These are phyloP conservation scores for Colletotrichum australisinense DNA, from an alignment of 2,329 filamentous ascomycete genomes.

Conservation along the genomic window DNA sequence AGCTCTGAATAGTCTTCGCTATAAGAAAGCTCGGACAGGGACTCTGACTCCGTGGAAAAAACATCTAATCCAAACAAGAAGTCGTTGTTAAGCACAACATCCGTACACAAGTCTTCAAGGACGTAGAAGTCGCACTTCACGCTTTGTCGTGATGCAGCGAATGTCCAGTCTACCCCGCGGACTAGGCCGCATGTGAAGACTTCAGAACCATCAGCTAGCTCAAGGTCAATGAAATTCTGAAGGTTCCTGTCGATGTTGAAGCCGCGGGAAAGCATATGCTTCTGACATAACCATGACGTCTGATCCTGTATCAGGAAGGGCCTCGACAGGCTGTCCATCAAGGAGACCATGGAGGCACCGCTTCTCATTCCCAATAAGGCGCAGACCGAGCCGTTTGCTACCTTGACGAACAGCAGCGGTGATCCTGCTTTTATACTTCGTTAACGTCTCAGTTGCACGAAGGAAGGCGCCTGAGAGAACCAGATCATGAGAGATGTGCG, in stretches of 20 bases:
- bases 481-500: background rate
- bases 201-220: background rate
- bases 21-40: background rate
- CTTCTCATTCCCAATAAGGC: background rate
- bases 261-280: background rate
- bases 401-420: background rate
- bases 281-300: background rate
- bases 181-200: background rate
- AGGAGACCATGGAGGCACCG: background rate
- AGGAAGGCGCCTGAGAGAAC: background rate
- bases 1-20: background rate
- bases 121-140: background rate
- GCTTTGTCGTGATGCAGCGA: background rate
- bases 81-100: background rate
- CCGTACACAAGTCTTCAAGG: background rate
- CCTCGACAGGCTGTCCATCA: background rate
- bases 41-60: background rate
- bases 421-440: background rate
- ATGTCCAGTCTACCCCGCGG: background rate
- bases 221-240: background rate
- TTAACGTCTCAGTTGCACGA: background rate
- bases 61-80: background rate
- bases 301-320: background rate
- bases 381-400: background rate
- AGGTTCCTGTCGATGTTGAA: background rate